Evolutionary conservation across 2,329 filamentous ascomycete species (phyloP).

Genomic region (Ophiostoma sp.): DNA sequence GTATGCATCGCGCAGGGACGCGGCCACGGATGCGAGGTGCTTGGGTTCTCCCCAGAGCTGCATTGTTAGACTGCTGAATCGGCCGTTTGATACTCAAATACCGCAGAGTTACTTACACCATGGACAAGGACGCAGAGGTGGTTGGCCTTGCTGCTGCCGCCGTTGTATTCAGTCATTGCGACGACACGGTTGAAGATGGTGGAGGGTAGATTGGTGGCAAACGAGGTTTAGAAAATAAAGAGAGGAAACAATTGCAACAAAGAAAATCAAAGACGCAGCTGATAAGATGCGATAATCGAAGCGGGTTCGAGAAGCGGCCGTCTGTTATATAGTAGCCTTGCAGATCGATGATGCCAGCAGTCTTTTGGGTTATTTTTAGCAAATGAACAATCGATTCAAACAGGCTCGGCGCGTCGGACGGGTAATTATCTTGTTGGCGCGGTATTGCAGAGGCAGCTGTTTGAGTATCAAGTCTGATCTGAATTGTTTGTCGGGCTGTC

Average conservation of each 20-base stretch:
- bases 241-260: neutral
- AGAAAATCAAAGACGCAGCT: neutral
- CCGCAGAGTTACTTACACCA: conserved; percentile 48
- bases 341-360: conserved; percentile 9
- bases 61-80: neutral
- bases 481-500: neutral
- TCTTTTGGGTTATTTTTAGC: neutral
- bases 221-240: too few species aligned
- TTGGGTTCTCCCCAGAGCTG: conserved; percentile 71
- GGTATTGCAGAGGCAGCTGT: too few species aligned
- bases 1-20: conserved; percentile 57
- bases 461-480: neutral
- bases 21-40: conserved; percentile 65
- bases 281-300: neutral
- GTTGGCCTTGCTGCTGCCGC: conserved; percentile 51
- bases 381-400: neutral
- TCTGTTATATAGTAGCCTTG: neutral
- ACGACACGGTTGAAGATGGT: neutral
- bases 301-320: neutral
- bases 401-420: neutral
- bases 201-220: neutral
- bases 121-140: conserved; percentile 76
- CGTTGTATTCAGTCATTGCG: conserved; percentile 44
- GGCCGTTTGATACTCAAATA: conserved; percentile 32
- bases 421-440: neutral